Base-by-base conservation (phyloP, 2,329 filamentous ascomycete species). In the Monilinia vaccinii-corymbosi region DNA sequence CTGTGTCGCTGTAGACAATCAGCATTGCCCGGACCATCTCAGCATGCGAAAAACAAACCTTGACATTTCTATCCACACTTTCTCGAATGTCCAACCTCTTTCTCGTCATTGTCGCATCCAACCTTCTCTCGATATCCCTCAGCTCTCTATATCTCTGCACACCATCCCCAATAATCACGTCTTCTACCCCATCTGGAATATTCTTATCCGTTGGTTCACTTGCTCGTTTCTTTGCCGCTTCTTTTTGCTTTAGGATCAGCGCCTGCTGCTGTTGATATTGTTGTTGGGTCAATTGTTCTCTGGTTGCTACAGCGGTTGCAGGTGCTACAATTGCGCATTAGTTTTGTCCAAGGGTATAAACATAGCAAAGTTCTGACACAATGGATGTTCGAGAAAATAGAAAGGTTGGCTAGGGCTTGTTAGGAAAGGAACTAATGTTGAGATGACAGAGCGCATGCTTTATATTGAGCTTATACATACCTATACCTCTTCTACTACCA, bases 191-290 rank as follows among this genome's bases (percentile, higher is more conserved):
- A 65, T 97, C 92, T 44, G 94, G 92, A 31, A 99, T 85, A 69
- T 91, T 94, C 79, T 91, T 96, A 75, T 99, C 94, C 61, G 91
- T 97, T 1, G 94, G 94, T 75, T 93, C 95, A 71, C 86, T 85
- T 71, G 89, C 91, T 67, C 90, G 85, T 63, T 91, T 85, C 73
- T 92, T 91, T 49, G 88, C 85, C 64, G 84, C 79, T 72, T 89
- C 86, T 66, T 79, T 80, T 48, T 83, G 82, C 65, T 79, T 75
- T 14, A 28, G 8, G 31, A 61, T 76, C 73, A 47, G 52, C 23
- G 50, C 42, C 32, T 56, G 50, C 45, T 56, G 51, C 23, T 49
- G 44, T 18, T 49, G 44, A 38, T 49, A 40, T 58, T 58, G 56
- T 42, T 59, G 57, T 21, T 45, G 48, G 31, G 48, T 38, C 38